Percentiles rank a stretch among this genome's conserved stretches.
phyloP scores from a whole-genome alignment of 345 rosid genomes.

The Boechera stricta region DNA sequence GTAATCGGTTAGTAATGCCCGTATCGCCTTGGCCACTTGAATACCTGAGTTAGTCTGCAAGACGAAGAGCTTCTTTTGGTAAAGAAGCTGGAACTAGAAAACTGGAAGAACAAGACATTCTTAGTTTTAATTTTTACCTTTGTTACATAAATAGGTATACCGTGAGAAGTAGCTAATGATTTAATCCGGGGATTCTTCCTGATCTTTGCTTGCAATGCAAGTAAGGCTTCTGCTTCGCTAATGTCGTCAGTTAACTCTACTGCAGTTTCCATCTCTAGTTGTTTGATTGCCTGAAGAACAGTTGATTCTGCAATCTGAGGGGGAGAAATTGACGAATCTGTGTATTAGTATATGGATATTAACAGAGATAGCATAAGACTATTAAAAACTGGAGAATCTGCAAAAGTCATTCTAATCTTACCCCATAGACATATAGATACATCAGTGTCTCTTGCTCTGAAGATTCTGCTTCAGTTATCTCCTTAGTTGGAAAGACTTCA shows the following conservation, averaged over 20 bases:
- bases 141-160: constrained; percentile 71
- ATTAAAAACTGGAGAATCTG: constrained; percentile 8
- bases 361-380: constrained; percentile 1
- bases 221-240: constrained; percentile 82
- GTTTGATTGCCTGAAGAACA: constrained; percentile 68
- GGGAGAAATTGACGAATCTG: constrained; percentile 19
- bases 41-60: constrained; percentile 79
- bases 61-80: constrained; percentile 25
- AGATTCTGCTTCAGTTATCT: constrained; percentile 45
- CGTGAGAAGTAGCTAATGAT: constrained; percentile 69
- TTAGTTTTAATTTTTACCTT: constrained; percentile 54
- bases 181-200: constrained; percentile 82
- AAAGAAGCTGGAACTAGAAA: background rate
- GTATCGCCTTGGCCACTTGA: constrained; percentile 73
- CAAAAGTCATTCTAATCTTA: constrained; percentile 42
- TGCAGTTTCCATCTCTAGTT: constrained; percentile 60
- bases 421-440: constrained; percentile 74
- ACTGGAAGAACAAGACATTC: background rate
- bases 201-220: constrained; percentile 81
- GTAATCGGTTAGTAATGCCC: constrained; percentile 57
- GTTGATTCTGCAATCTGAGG: constrained; percentile 72
- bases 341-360: background rate
- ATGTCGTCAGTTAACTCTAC: constrained; percentile 69
- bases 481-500: constrained; percentile 44
- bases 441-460: constrained; percentile 44